Conservation (phyloP, 495 filamentous ascomycete genomes). For the Neurospora sp. region DNA sequence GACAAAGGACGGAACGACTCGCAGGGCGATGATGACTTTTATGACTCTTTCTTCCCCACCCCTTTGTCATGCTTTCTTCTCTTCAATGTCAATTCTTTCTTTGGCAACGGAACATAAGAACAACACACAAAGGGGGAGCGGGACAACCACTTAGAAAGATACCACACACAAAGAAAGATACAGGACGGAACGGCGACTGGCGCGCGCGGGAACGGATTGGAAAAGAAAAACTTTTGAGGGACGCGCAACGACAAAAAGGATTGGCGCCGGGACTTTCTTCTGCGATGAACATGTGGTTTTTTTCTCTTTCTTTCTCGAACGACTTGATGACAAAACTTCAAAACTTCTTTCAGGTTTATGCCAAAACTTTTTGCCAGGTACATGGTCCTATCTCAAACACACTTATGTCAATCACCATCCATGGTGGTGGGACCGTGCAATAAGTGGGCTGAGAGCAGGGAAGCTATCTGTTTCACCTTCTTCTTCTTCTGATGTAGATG, state of each 20-base stretch:
- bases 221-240: neutral
- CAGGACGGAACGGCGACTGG: neutral
- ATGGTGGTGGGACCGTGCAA: neutral
- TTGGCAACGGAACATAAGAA: neutral
- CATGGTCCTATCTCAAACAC: neutral
- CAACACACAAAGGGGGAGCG: neutral
- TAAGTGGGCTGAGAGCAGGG: neutral
- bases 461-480: neutral
- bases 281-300: neutral
- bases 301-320: neutral
- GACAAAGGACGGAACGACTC: neutral
- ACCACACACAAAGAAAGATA: neutral
- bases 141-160: neutral
- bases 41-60: neutral
- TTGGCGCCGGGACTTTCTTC: neutral
- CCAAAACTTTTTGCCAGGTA: neutral
- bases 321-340: neutral
- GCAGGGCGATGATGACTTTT: neutral
- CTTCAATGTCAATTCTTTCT: neutral
- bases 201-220: neutral
- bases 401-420: neutral
- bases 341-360: neutral
- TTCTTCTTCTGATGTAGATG: neutral
- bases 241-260: neutral
- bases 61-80: neutral